Evolutionary conservation across 2,329 filamentous ascomycete genomes (phyloP).

Genomic region (Exophiala phaeomuriformis): DNA sequence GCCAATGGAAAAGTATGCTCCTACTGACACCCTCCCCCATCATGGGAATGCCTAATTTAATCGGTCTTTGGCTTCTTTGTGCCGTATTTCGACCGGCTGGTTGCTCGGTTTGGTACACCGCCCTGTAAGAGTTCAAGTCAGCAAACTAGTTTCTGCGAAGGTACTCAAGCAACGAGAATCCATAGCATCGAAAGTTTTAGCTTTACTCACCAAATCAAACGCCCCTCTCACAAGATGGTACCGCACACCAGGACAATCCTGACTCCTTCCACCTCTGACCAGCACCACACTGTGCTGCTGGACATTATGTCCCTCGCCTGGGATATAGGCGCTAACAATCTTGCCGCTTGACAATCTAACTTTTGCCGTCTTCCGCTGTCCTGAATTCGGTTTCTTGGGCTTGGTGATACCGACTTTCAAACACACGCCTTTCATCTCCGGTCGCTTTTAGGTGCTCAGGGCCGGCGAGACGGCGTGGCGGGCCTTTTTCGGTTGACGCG

Average conservation of each 20-base stretch:
- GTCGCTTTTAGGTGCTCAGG: constrained; percentile 56
- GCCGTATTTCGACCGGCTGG: constrained; percentile 89
- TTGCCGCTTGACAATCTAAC: constrained; percentile 80
- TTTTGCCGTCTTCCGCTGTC: constrained; percentile 90
- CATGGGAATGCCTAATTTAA: too few species aligned
- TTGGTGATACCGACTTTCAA: constrained; percentile 87
- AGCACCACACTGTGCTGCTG: constrained; percentile 98
- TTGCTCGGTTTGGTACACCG: constrained; percentile 77
- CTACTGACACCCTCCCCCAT: too few species aligned
- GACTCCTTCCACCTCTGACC: constrained; percentile 82
- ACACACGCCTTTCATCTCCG: constrained; percentile 91
- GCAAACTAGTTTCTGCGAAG: too few species aligned
- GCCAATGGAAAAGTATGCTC: too few species aligned
- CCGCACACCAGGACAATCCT: constrained; percentile 97
- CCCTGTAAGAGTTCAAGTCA: constrained; percentile 49
- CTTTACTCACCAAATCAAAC: constrained; percentile 87
- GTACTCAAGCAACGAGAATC: too few species aligned
- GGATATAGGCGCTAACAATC: constrained; percentile 87
- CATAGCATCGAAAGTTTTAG: too few species aligned
- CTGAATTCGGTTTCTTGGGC: constrained; percentile 98
- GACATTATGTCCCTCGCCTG: constrained; percentile 95
- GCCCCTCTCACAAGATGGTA: constrained; percentile 90
- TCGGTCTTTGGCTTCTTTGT: constrained; percentile 97
- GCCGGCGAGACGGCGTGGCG: constrained; percentile 86
- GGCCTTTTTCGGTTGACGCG: constrained; percentile 68